phyloP scores from a whole-genome alignment of 2,329 filamentous ascomycete genomes.

The Didymella keratinophila region DNA sequence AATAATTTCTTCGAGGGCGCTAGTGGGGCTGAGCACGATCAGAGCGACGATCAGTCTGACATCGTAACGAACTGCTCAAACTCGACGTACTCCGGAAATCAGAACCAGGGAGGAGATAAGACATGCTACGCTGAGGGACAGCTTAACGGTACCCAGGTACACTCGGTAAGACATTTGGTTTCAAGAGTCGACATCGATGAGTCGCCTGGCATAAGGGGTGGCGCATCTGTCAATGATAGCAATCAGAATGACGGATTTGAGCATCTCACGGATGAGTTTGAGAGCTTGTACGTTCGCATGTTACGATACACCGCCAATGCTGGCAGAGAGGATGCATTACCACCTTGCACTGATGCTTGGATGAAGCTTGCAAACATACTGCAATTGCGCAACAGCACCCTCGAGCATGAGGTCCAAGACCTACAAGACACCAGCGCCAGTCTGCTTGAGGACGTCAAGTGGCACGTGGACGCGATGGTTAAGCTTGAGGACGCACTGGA shows the following conservation, averaged over 20 bases:
- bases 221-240: background rate
- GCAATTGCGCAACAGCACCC: conserved; percentile 1
- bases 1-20: too few relatives aligned
- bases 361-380: background rate
- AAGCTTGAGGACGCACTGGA: background rate
- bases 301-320: background rate
- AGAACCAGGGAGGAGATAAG: too few relatives aligned
- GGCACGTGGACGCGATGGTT: background rate
- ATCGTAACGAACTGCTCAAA: too few relatives aligned
- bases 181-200: background rate
- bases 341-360: background rate
- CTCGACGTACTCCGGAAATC: too few relatives aligned
- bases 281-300: background rate
- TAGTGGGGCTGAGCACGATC: too few relatives aligned
- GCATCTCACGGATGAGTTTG: background rate
- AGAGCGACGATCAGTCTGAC: too few relatives aligned
- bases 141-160: too few relatives aligned
- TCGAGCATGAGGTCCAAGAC: background rate
- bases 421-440: background rate
- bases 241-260: background rate
- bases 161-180: too few relatives aligned
- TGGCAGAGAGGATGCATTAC: background rate
- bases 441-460: background rate
- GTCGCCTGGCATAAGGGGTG: background rate
- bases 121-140: too few relatives aligned